Percentiles rank a stretch among this genome's conserved stretches.
Conservation (phyloP, 2,329 filamentous ascomycete species). For the Fusarium chaquense region DNA sequence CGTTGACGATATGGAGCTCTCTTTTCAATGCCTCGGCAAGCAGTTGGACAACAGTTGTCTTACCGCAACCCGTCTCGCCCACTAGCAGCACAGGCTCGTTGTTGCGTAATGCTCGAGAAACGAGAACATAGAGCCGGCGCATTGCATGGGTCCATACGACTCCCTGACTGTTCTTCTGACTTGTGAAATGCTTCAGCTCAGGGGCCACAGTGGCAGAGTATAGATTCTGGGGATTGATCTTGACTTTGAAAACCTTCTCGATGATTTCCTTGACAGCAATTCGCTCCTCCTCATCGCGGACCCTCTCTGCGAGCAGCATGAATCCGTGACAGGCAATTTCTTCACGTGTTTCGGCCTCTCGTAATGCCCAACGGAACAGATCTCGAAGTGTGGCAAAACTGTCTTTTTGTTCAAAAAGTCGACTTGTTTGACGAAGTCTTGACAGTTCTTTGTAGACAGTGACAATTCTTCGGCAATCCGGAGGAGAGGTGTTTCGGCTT, state of each 20-base stretch:
- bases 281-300: conserved; percentile 90
- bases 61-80: conserved; percentile 96
- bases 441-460: conserved; percentile 94
- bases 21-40: conserved; percentile 83
- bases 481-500: conserved; percentile 86
- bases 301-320: conserved; percentile 94
- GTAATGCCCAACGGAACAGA: conserved; percentile 92
- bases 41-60: conserved; percentile 95
- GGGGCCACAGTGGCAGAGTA: conserved; percentile 74
- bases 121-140: conserved; percentile 89
- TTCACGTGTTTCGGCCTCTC: conserved; percentile 85
- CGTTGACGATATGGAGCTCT: conserved; percentile 89
- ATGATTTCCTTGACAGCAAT: conserved; percentile 87
- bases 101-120: conserved; percentile 86
- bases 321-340: conserved; percentile 93
- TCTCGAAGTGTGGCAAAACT: conserved; percentile 97
- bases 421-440: conserved; percentile 85
- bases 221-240: conserved; percentile 77
- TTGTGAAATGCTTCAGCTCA: conserved; percentile 64
- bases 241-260: conserved; percentile 89
- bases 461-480: conserved; percentile 92
- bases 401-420: conserved; percentile 96
- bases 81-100: conserved; percentile 95
- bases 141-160: conserved; percentile 97
- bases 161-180: conserved; percentile 65